Evolutionary conservation across 2,329 filamentous ascomycete genomes (phyloP).

Genomic region (Cladosporium sp.): DNA sequence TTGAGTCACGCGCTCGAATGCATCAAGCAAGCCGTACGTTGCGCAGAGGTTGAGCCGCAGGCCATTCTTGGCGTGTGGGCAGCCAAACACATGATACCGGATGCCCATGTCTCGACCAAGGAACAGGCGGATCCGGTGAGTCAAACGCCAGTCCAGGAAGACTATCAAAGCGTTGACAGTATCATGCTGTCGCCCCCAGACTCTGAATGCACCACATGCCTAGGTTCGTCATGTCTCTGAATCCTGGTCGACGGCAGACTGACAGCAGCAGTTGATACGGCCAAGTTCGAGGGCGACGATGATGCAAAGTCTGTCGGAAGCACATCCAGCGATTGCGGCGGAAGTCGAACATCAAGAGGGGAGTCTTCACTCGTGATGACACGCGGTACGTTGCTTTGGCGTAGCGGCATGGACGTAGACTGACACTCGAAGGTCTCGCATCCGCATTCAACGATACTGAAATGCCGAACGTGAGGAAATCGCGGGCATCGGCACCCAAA

Average conservation of each 20-base stretch:
- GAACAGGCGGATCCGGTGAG: not conserved
- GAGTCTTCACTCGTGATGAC: not conserved
- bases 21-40: not conserved
- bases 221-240: not conserved
- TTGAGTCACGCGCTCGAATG: not conserved
- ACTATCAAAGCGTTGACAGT: not conserved
- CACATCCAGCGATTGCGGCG: not conserved
- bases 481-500: not conserved
- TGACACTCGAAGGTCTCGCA: not conserved
- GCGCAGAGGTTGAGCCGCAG: not conserved
- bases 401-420: not conserved
- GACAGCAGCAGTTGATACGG: not conserved
- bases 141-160: not conserved
- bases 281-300: not conserved
- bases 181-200: not conserved
- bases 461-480: not conserved
- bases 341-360: not conserved
- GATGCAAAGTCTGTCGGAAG: not conserved
- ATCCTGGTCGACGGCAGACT: not conserved
- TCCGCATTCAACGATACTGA: not conserved
- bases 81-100: not conserved
- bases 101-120: not conserved
- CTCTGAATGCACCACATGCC: not conserved
- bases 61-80: not conserved
- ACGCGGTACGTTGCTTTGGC: not conserved